A percentile compares a stretch with the other conserved stretches of the same genome.
phyloP scores from a whole-genome alignment of 257 asterid species.

The Hygrophila difformis region DNA sequence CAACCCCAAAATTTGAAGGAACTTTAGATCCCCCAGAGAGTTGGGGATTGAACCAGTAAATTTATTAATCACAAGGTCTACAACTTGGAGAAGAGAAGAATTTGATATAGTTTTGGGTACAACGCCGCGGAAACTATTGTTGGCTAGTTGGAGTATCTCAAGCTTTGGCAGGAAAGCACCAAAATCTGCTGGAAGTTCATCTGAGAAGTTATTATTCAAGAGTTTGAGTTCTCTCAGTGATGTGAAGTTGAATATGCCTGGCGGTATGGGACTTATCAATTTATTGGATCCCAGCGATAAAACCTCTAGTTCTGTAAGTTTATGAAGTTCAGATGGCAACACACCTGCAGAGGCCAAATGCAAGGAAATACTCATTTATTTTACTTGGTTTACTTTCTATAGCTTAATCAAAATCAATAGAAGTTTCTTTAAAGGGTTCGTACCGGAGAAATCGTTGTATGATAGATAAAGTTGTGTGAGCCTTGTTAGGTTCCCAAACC shows the following conservation, averaged over 20 bases:
- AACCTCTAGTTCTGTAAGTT: constrained; percentile 14
- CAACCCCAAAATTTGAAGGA: not conserved
- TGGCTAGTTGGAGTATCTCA: constrained; percentile 1
- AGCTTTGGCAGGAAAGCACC: constrained; percentile 19
- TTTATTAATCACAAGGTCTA: not conserved
- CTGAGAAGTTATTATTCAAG: constrained; percentile 14
- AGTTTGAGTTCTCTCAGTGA: not conserved
- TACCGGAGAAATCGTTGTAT: not conserved
- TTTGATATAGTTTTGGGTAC: constrained; percentile 27
- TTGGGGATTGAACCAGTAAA: constrained; percentile 22
- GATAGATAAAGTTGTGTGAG: not conserved
- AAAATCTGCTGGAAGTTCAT: constrained; percentile 17
- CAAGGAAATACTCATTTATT: not conserved
- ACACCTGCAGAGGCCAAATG: constrained; percentile 5
- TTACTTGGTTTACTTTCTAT: too few species aligned
- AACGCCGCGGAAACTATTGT: constrained; percentile 18
- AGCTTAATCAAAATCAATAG: too few species aligned
- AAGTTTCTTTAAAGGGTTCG: too few species aligned
- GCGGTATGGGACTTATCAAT: constrained; percentile 14
- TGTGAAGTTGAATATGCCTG: constrained; percentile 18
- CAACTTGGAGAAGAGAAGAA: constrained; percentile 6
- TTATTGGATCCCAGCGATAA: constrained; percentile 7
- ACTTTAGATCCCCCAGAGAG: constrained; percentile 21
- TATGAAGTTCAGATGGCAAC: constrained; percentile 17
- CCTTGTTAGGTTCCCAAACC: too few species aligned